Evolutionary conservation across 305 asterid genomes (phyloP).

Genomic region (Galium porrigens): DNA sequence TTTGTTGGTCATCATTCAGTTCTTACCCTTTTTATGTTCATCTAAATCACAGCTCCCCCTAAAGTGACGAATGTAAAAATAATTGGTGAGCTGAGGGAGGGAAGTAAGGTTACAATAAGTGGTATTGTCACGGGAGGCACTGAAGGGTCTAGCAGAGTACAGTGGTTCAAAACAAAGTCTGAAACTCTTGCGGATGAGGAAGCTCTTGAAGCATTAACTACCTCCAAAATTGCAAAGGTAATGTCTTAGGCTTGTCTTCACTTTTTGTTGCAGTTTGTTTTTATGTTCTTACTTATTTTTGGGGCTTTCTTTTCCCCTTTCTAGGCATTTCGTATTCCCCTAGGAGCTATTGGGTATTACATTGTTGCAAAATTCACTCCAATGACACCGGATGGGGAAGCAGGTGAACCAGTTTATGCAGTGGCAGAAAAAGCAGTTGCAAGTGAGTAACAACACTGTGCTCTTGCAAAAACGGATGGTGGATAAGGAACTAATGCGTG

Average conservation of each 20-base stretch:
- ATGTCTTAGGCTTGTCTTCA: slow-evolving; percentile 11
- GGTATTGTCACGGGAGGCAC: slow-evolving; percentile 97
- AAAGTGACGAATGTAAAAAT: slow-evolving; percentile 67
- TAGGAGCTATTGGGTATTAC: slow-evolving; percentile 85
- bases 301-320: slow-evolving; percentile 13
- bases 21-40: slow-evolving; percentile 11
- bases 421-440: slow-evolving; percentile 58
- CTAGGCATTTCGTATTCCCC: slow-evolving; percentile 82
- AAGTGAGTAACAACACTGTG: slow-evolving; percentile 39
- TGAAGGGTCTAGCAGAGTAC: slow-evolving; percentile 97
- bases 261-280: neutral
- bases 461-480: neutral
- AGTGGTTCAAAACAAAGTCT: slow-evolving; percentile 83
- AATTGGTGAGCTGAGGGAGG: slow-evolving; percentile 91
- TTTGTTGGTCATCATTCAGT: neutral
- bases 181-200: slow-evolving; percentile 58
- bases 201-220: slow-evolving; percentile 59
- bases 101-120: slow-evolving; percentile 77
- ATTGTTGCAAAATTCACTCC: slow-evolving; percentile 81
- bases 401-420: slow-evolving; percentile 81
- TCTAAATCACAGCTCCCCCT: slow-evolving; percentile 69
- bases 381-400: slow-evolving; percentile 96
- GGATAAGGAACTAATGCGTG: slow-evolving; percentile 5
- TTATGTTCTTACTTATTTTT: neutral
- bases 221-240: slow-evolving; percentile 92